Conservation (phyloP, 306 rosid genomes). For the Casuarina equisetifolia region DNA sequence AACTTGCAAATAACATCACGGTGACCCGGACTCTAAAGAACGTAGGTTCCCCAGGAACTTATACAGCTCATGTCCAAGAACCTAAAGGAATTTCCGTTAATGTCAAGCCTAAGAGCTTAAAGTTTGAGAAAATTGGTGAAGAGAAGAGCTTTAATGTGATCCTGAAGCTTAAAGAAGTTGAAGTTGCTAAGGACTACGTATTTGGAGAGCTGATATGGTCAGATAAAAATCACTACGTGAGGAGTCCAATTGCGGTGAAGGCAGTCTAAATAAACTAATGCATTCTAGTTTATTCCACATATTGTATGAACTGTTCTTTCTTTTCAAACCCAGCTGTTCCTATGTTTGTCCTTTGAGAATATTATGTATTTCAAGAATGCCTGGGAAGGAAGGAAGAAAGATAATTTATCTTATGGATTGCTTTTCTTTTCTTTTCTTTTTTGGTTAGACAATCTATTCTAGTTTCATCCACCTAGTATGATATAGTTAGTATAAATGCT, state of each 20-base stretch:
- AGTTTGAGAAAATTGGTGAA: slow-evolving; percentile 45
- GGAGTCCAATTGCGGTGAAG: slow-evolving; percentile 50
- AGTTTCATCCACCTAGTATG: too few relatives aligned
- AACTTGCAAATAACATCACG: slow-evolving; percentile 35
- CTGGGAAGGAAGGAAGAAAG: too few relatives aligned
- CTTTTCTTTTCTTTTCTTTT: too few relatives aligned
- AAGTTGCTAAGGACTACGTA: slow-evolving; percentile 10
- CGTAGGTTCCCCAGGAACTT: slow-evolving; percentile 63
- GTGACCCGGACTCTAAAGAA: slow-evolving; percentile 55
- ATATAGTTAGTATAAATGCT: too few relatives aligned
- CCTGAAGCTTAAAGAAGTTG: slow-evolving; percentile 26
- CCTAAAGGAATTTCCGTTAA: slow-evolving; percentile 43
- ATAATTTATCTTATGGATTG: too few relatives aligned
- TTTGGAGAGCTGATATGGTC: slow-evolving; percentile 62
- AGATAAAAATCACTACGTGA: slow-evolving; percentile 59
- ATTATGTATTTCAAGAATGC: too few relatives aligned
- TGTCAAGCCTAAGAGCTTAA: slow-evolving; percentile 47
- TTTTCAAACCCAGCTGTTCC: too few relatives aligned
- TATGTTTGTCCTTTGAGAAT: too few relatives aligned
- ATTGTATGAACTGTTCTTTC: too few relatives aligned
- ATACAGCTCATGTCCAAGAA: slow-evolving; percentile 28
- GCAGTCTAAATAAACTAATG: too few relatives aligned
- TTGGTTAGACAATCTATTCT: too few relatives aligned
- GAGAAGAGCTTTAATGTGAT: slow-evolving; percentile 58
- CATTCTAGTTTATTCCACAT: too few relatives aligned